Conservation (phyloP, 441 rosid genomes). For the Codiaeum variegatum region DNA sequence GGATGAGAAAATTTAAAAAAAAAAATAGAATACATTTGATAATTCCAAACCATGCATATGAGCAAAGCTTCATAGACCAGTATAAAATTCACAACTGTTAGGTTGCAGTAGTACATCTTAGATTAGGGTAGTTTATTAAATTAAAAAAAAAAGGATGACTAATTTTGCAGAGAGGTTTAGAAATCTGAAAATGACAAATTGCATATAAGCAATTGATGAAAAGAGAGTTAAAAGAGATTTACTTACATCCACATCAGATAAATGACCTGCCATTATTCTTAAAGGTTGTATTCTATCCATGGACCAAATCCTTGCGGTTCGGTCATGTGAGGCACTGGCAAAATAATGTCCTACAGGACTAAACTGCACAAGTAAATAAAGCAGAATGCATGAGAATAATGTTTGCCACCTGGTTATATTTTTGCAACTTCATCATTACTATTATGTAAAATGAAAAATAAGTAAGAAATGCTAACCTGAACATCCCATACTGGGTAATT, state of each 20-base stretch:
- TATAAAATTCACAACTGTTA: not conserved
- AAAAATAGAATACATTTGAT: not conserved
- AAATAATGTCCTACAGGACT: conserved; percentile 95
- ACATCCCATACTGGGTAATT: conserved; percentile 99
- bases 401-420: not conserved
- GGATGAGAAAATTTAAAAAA: too few relatives aligned
- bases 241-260: conserved; percentile 96
- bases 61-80: not conserved
- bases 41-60: not conserved
- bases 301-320: conserved; percentile 93
- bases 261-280: conserved; percentile 95
- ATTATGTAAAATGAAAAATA: not conserved
- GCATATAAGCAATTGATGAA: not conserved
- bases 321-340: conserved; percentile 95
- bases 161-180: not conserved
- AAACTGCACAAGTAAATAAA: conserved; percentile 63
- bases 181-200: not conserved
- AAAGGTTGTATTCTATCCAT: conserved; percentile 92
- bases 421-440: not conserved
- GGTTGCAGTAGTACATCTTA: not conserved
- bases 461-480: conserved; percentile 50
- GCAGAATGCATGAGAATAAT: conserved; percentile 8
- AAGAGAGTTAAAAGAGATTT: not conserved
- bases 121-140: not conserved
- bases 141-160: not conserved